phyloP scores from a whole-genome alignment of 805 yeast species.

The Soucietia sequanensis region DNA sequence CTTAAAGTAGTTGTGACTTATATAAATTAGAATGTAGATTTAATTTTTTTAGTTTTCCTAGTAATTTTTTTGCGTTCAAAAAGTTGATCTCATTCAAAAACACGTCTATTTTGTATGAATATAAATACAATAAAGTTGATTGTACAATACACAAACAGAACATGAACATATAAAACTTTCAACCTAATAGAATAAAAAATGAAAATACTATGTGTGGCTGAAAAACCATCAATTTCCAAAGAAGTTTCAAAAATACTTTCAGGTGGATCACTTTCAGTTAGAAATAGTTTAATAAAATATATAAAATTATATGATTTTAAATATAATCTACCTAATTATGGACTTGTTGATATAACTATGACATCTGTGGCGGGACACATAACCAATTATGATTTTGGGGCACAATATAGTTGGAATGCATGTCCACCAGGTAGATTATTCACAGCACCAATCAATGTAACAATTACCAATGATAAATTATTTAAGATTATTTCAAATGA shows the following conservation, averaged over 20 bases:
- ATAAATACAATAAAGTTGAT: no score
- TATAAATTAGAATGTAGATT: no score
- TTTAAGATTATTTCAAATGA: slow-evolving; percentile 67
- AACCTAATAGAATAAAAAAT: no score
- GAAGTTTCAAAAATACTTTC: slow-evolving; percentile 73
- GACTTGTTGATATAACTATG: slow-evolving; percentile 78
- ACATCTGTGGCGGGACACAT: slow-evolving; percentile 93
- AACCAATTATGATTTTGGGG: slow-evolving; percentile 61
- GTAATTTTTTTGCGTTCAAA: no score
- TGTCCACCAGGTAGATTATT: slow-evolving; percentile 66
- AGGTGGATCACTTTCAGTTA: slow-evolving; percentile 58
- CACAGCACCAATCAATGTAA: slow-evolving; percentile 61
- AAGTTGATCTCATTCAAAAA: no score
- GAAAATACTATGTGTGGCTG: slow-evolving; percentile 93
- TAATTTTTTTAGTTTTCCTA: no score
- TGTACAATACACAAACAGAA: no score
- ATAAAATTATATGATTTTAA: slow-evolving; percentile 78
- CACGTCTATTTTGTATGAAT: no score
- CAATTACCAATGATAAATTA: slow-evolving; percentile 43
- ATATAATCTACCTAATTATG: slow-evolving; percentile 60
- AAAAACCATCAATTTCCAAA: slow-evolving; percentile 92
- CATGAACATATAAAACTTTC: no score
- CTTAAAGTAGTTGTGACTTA: no score
- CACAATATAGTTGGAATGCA: slow-evolving; percentile 61
- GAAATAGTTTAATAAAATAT: slow-evolving; percentile 55